phyloP scores from a whole-genome alignment of 176 grass and related monocot genomes.

The Avena sativa region DNA sequence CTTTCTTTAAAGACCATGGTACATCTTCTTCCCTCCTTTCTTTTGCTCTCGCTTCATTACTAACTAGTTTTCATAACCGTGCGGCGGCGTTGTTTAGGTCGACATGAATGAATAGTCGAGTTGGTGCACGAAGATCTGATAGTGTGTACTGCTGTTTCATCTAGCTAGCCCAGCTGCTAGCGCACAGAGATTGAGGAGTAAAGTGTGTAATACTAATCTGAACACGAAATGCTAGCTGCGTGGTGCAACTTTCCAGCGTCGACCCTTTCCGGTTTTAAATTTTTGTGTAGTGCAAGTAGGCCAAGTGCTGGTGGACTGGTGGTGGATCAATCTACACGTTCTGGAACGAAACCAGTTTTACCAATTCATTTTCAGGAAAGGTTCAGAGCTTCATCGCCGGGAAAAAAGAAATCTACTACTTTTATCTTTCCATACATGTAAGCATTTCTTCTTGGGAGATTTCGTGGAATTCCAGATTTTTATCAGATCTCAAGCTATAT shows the following conservation, averaged over 20 bases:
- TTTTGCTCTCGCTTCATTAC: too few relatives aligned
- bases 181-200: neutral
- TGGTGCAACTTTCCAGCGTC: neutral
- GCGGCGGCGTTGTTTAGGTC: neutral
- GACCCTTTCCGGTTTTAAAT: neutral
- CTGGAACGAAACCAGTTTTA: slow-evolving; percentile 41
- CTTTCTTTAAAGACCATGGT: neutral
- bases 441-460: neutral
- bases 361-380: slow-evolving; percentile 32
- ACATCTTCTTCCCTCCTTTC: slow-evolving; percentile 7
- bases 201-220: slow-evolving; percentile 33
- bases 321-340: slow-evolving; percentile 23
- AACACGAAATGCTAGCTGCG: slow-evolving; percentile 18
- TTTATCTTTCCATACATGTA: neutral
- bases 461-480: slow-evolving; percentile 1
- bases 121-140: slow-evolving; percentile 5
- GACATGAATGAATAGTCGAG: neutral
- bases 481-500: neutral
- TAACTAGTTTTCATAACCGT: neutral
- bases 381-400: neutral
- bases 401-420: neutral
- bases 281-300: slow-evolving; percentile 27
- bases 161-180: neutral
- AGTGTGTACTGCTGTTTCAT: neutral
- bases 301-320: neutral